Conservation (phyloP, 345 rosid genomes). For the Citrus cavaleriei region DNA sequence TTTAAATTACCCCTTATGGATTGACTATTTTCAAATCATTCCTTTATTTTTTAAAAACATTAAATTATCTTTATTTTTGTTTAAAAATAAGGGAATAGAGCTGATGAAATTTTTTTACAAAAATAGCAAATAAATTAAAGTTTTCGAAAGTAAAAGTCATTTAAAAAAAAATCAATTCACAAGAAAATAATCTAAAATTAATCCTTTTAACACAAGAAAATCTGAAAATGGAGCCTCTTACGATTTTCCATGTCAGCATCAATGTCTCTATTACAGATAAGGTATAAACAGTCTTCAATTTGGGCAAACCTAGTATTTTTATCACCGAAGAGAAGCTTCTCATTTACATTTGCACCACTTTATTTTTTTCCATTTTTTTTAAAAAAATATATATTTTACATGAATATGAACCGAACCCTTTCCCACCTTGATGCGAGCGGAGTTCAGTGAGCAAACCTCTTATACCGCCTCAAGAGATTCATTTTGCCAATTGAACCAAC, state of each 20-base stretch:
- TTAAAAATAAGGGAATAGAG: too few species aligned
- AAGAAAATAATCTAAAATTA: too few species aligned
- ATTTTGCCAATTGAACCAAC: background rate
- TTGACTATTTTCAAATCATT: too few species aligned
- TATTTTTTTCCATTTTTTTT: background rate
- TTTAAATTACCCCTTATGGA: too few species aligned
- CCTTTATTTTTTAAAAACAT: too few species aligned
- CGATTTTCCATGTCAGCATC: background rate
- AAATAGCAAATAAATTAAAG: too few species aligned
- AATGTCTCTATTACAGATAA: background rate
- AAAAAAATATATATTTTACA: background rate
- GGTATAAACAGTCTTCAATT: background rate
- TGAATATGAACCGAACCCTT: background rate
- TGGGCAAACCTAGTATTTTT: background rate
- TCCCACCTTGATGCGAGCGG: background rate
- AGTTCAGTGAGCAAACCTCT: background rate
- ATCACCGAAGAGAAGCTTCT: background rate
- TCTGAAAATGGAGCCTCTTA: background rate
- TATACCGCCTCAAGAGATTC: background rate
- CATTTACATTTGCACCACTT: background rate
- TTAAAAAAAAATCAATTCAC: too few species aligned
- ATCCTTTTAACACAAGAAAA: background rate
- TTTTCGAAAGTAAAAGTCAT: too few species aligned
- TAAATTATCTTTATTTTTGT: too few species aligned
- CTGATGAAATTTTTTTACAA: too few species aligned